A percentile compares a stretch with the other conserved stretches of the same genome.
Conservation (phyloP, 768 basidiomycete species). For the Kwoniella newhampshirensis region DNA sequence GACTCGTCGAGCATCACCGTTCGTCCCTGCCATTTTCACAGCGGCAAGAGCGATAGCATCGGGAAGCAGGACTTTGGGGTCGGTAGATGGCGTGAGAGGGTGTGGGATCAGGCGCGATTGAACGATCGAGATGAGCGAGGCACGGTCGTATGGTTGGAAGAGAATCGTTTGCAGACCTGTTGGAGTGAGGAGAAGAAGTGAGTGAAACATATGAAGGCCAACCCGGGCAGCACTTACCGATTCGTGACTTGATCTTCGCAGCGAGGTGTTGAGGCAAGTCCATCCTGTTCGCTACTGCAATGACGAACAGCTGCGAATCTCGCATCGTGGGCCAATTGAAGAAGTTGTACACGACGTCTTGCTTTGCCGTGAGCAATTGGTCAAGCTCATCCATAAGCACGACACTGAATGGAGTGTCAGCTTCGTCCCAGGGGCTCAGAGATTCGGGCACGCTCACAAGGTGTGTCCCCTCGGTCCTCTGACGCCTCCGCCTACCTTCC, state of each 20-base stretch:
- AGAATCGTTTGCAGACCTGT: slow-evolving; percentile 49
- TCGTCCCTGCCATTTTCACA: slow-evolving; percentile 73
- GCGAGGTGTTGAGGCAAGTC: slow-evolving; percentile 93
- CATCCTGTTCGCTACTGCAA: slow-evolving; percentile 98
- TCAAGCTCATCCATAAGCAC: slow-evolving; percentile 99
- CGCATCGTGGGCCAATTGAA: slow-evolving; percentile 98
- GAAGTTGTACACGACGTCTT: slow-evolving; percentile 98
- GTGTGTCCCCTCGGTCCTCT: slow-evolving; percentile 77
- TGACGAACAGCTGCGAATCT: slow-evolving; percentile 83
- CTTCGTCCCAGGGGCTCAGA: neutral
- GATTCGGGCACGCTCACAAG: slow-evolving; percentile 61
- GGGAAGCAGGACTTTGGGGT: slow-evolving; percentile 58
- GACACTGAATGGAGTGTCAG: slow-evolving; percentile 60
- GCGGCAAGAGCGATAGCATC: slow-evolving; percentile 86
- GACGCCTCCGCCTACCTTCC: slow-evolving; percentile 54
- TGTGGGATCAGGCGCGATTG: slow-evolving; percentile 68
- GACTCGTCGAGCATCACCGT: slow-evolving; percentile 89
- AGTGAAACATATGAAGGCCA: too few relatives aligned
- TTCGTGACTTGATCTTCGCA: slow-evolving; percentile 84
- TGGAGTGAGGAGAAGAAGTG: too few relatives aligned
- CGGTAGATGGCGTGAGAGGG: slow-evolving; percentile 53
- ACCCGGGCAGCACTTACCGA: slow-evolving; percentile 74
- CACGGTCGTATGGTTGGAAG: slow-evolving; percentile 76
- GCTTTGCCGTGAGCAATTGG: slow-evolving; percentile 90
- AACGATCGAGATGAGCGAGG: slow-evolving; percentile 80